Conservation (phyloP, 1,284 basidiomycete species). For the Grifola frondosa region DNA sequence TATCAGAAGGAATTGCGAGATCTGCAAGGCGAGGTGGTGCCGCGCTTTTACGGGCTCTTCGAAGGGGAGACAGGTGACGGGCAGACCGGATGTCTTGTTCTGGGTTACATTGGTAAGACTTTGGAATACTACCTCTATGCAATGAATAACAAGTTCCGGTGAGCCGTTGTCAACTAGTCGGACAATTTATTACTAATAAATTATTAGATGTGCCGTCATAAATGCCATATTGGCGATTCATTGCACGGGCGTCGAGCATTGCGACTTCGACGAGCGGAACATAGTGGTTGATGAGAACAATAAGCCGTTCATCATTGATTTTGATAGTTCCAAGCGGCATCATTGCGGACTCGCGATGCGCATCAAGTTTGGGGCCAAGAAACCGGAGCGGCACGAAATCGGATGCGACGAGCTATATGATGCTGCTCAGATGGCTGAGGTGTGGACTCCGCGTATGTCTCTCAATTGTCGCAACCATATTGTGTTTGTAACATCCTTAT, state of each 20-base stretch:
- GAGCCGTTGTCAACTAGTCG: too few relatives aligned
- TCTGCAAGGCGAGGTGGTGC: slow-evolving; percentile 10
- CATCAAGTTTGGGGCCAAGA: slow-evolving; percentile 8
- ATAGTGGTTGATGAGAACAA: slow-evolving; percentile 8
- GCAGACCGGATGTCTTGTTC: slow-evolving; percentile 5
- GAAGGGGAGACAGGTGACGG: slow-evolving; percentile 5
- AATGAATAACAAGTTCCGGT: slow-evolving; percentile 10
- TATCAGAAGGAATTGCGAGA: slow-evolving; percentile 9
- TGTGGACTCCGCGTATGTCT: slow-evolving; percentile 14
- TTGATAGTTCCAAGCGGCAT: slow-evolving; percentile 7
- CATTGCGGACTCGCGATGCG: slow-evolving; percentile 3
- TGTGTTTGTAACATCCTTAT: too few relatives aligned
- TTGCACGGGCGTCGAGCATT: slow-evolving; percentile 6
- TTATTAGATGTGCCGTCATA: too few relatives aligned
- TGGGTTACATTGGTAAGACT: slow-evolving; percentile 6
- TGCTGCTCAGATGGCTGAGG: slow-evolving; percentile 8
- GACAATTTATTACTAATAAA: too few relatives aligned
- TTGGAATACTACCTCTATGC: slow-evolving; percentile 7
- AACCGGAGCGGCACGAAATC: slow-evolving; percentile 7
- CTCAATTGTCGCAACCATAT: too few relatives aligned
- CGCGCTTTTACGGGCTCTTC: slow-evolving; percentile 12
- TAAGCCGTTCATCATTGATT: slow-evolving; percentile 8
- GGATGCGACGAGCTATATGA: slow-evolving; percentile 10
- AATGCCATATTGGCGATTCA: slow-evolving; percentile 8
- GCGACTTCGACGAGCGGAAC: slow-evolving; percentile 8